Percentiles rank a stretch among this genome's conserved stretches.
Evolutionary conservation across 2,329 filamentous ascomycete species (phyloP).

Genomic region (Tympanopsis confertula): DNA sequence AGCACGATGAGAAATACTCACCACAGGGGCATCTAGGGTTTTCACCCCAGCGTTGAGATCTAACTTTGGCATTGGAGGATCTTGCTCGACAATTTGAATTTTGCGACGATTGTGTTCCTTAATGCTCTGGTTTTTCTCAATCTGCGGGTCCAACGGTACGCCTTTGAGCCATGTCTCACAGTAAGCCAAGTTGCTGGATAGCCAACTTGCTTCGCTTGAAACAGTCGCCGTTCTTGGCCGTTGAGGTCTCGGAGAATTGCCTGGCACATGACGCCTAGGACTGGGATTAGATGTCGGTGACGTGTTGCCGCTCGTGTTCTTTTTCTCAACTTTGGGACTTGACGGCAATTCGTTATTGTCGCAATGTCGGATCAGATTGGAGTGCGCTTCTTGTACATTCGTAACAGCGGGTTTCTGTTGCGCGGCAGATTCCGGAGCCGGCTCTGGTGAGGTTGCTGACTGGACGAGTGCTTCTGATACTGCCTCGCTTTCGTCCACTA

Average conservation of each 20-base stretch:
- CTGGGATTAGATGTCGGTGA: no score
- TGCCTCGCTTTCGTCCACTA: no score
- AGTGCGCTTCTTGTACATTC: not conserved
- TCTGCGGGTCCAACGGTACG: slow-evolving; percentile 19
- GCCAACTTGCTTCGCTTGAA: slow-evolving; percentile 22
- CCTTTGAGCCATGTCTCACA: slow-evolving; percentile 22
- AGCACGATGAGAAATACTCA: slow-evolving; percentile 1
- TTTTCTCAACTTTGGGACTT: not conserved
- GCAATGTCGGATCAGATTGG: not conserved
- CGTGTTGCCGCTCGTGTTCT: not conserved
- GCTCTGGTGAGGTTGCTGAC: no score
- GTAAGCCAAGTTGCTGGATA: slow-evolving; percentile 20
- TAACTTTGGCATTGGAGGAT: slow-evolving; percentile 12
- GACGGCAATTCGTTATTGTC: not conserved
- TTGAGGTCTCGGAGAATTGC: no score
- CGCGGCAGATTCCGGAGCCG: no score
- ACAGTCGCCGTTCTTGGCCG: slow-evolving; percentile 18
- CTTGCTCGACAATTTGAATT: slow-evolving; percentile 21
- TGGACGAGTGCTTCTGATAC: no score
- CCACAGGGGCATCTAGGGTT: not conserved
- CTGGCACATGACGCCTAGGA: no score
- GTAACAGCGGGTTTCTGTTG: no score
- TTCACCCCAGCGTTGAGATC: slow-evolving; percentile 5
- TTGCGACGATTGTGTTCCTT: slow-evolving; percentile 18
- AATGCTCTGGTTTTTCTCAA: slow-evolving; percentile 10